Percentiles rank a stretch among this genome's conserved stretches.
phyloP scores from a whole-genome alignment of 2,329 filamentous ascomycete genomes.

The Cordyceps cicadae region DNA sequence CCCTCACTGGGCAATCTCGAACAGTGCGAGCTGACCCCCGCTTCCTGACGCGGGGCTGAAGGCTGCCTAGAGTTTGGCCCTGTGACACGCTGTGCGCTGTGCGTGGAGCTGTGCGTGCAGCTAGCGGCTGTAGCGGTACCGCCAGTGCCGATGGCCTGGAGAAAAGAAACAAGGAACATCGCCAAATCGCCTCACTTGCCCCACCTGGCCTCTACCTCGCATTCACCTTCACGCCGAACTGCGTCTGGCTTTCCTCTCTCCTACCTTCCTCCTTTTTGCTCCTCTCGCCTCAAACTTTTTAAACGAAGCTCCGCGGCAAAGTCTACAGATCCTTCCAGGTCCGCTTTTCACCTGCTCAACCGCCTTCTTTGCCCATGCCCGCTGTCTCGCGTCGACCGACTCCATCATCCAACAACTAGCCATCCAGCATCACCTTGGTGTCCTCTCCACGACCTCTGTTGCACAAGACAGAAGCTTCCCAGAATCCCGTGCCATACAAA shows the following conservation, averaged over 20 bases:
- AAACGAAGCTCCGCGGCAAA: not conserved
- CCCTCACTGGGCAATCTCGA: not conserved
- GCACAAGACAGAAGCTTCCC: not conserved
- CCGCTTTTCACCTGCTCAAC: not conserved
- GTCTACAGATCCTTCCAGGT: not conserved
- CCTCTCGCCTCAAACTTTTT: constrained; percentile 8
- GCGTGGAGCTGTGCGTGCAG: not conserved
- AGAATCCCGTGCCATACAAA: not conserved
- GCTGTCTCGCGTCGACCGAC: not conserved
- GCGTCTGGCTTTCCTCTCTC: constrained; percentile 13
- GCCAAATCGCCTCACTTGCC: constrained; percentile 16
- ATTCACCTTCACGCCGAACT: constrained; percentile 15
- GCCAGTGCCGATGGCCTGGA: not conserved
- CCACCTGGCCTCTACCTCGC: constrained; percentile 21
- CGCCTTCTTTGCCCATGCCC: not conserved
- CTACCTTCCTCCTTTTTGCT: not conserved
- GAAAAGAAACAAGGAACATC: not conserved
- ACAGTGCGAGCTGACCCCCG: not conserved
- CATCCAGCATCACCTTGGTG: not conserved
- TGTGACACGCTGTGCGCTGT: constrained; percentile 10
- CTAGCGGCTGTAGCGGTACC: no score
- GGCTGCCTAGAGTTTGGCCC: constrained; percentile 8
- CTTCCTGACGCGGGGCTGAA: not conserved
- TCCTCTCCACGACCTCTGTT: not conserved
- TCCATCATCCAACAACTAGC: not conserved